A percentile compares a stretch with the other conserved stretches of the same genome.
Evolutionary conservation across 768 basidiomycete species (phyloP).

Genomic region (Calocybe cyanea): DNA sequence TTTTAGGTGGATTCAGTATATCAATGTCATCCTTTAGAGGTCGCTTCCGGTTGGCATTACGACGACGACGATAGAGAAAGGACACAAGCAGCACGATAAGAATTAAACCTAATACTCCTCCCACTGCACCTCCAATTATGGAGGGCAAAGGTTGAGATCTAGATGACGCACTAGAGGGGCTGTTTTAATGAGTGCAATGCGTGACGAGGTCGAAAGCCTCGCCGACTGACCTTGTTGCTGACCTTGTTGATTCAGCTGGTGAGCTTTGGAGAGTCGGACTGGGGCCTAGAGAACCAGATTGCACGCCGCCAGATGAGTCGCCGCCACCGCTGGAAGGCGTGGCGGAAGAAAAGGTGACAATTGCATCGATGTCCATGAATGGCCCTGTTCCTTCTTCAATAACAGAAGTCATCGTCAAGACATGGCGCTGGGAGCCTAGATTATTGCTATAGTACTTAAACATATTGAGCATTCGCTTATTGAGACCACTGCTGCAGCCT

Average conservation of each 20-base stretch:
- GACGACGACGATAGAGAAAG: slow-evolving; percentile 24
- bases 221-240: slow-evolving; percentile 2
- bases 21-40: slow-evolving; percentile 21
- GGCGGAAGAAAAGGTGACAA: slow-evolving; percentile 31
- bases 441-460: slow-evolving; percentile 38
- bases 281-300: neutral
- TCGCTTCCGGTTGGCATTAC: slow-evolving; percentile 9
- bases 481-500: slow-evolving; percentile 2
- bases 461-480: slow-evolving; percentile 1
- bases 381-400: slow-evolving; percentile 26
- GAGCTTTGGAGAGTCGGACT: neutral
- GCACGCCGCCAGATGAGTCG: neutral
- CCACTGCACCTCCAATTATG: slow-evolving; percentile 19
- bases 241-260: slow-evolving; percentile 1
- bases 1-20: slow-evolving; percentile 18
- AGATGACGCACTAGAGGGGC: slow-evolving; percentile 3
- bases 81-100: slow-evolving; percentile 18
- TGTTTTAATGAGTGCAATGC: neutral
- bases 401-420: slow-evolving; percentile 32
- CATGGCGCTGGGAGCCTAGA: slow-evolving; percentile 35
- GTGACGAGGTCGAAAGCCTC: neutral
- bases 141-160: neutral
- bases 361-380: slow-evolving; percentile 43
- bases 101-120: slow-evolving; percentile 22
- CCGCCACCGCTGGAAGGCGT: neutral